These are phyloP conservation scores for Mortierella sp. DNA, from an alignment of 371 early-diverging fungal genomes.

Conservation along the genomic window DNA sequence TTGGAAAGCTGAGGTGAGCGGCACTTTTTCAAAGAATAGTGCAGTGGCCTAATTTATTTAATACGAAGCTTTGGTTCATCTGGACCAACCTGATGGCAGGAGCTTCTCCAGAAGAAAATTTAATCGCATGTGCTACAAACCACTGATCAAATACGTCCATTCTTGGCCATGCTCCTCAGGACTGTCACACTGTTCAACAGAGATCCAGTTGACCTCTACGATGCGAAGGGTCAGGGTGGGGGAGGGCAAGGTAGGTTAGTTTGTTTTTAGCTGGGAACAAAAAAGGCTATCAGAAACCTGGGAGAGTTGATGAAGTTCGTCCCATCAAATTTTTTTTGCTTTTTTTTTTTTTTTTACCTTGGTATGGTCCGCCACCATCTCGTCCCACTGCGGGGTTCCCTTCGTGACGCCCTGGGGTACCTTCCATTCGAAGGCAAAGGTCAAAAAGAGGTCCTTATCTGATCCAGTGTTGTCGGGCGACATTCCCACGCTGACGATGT, in stretches of 20 bases:
- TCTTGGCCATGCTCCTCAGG: conserved; percentile 7
- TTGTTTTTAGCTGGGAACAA: not conserved
- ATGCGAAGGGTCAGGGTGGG: not conserved
- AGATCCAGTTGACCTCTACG: conserved; percentile 8
- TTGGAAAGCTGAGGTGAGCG: too few relatives aligned
- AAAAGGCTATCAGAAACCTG: conserved; percentile 1
- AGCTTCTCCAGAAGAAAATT: too few relatives aligned
- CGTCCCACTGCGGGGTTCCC: conserved; percentile 15
- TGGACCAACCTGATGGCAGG: too few relatives aligned
- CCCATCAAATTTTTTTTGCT: not conserved
- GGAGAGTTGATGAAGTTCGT: not conserved
- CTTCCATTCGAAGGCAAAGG: conserved; percentile 11
- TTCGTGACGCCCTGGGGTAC: conserved; percentile 7
- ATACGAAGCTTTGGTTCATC: too few relatives aligned
- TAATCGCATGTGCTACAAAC: too few relatives aligned
- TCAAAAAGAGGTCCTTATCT: conserved; percentile 1
- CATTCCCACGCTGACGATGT: not conserved
- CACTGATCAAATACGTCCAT: conserved; percentile 1
- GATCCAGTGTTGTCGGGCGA: conserved; percentile 6
- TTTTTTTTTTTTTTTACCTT: not conserved
- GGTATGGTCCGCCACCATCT: not conserved
- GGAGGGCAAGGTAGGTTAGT: not conserved
- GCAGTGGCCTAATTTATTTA: too few relatives aligned
- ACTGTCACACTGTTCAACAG: not conserved
- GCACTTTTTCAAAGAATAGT: too few relatives aligned